phyloP scores from a whole-genome alignment of 176 grass and related monocot genomes.

The Neostapfia colusana region DNA sequence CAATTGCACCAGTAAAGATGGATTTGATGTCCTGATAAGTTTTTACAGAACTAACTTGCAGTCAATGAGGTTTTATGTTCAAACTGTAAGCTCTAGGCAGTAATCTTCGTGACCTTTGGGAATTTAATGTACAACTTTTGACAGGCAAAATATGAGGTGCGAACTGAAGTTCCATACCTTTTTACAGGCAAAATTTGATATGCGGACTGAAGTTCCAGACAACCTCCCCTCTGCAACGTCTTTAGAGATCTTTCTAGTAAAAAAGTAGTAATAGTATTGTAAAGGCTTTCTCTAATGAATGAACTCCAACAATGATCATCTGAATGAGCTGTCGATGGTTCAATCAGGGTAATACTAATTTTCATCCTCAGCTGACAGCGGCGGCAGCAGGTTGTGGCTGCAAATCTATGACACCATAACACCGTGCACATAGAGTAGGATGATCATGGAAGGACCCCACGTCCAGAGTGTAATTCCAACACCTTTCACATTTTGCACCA shows the following conservation, averaged over 20 bases:
- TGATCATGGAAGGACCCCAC: constrained; percentile 86
- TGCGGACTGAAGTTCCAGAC: not conserved
- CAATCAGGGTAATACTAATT: not conserved
- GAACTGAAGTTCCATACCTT: not conserved
- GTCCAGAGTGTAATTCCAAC: constrained; percentile 76
- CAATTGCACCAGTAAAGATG: not conserved
- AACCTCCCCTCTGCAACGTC: not conserved
- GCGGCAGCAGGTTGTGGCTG: constrained; percentile 52
- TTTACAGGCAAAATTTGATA: constrained; percentile 23
- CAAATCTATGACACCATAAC: constrained; percentile 53
- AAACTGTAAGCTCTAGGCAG: not conserved
- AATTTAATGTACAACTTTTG: not conserved
- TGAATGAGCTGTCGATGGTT: not conserved
- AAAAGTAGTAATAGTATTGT: not conserved
- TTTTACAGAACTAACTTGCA: not conserved
- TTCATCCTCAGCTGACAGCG: constrained; percentile 39
- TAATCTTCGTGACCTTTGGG: not conserved
- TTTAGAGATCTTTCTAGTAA: constrained; percentile 18
- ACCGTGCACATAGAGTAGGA: constrained; percentile 72
- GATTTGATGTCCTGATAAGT: not conserved
- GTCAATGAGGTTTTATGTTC: not conserved
- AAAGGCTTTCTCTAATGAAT: constrained; percentile 25
- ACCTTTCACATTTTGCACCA: constrained; percentile 86
- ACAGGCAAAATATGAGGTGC: constrained; percentile 26
- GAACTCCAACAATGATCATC: constrained; percentile 24